Evolutionary conservation across 2,329 filamentous ascomycete genomes (phyloP).

Genomic region (Ophiocordyceps sinensis): DNA sequence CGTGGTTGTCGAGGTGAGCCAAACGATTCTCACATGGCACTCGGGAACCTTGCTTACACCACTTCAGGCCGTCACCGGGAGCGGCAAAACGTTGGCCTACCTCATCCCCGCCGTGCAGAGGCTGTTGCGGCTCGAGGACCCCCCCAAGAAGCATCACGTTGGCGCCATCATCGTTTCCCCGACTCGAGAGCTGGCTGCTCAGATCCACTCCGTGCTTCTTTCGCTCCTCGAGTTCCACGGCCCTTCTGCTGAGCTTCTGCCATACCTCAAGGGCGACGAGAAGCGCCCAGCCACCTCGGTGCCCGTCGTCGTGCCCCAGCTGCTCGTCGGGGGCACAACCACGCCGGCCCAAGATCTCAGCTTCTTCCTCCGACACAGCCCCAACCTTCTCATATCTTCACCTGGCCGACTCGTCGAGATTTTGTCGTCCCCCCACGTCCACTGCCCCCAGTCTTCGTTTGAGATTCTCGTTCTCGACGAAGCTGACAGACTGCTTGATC

Average conservation of each 20-base stretch:
- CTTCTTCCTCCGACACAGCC: constrained; percentile 67
- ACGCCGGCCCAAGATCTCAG: constrained; percentile 79
- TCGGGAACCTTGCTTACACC: neutral
- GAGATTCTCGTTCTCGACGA: constrained; percentile 90
- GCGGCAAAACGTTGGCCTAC: constrained; percentile 80
- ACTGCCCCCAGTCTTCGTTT: constrained; percentile 77
- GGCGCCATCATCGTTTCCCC: constrained; percentile 86
- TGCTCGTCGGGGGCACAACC: constrained; percentile 67
- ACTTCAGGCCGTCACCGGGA: constrained; percentile 65
- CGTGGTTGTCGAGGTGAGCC: constrained; percentile 65
- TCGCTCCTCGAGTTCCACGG: constrained; percentile 72
- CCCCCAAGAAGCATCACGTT: constrained; percentile 79
- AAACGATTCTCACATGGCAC: neutral
- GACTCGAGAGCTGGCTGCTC: constrained; percentile 75
- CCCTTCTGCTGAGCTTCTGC: constrained; percentile 55
- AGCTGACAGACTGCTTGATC: constrained; percentile 79
- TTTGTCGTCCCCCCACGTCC: constrained; percentile 71
- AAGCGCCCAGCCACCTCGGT: constrained; percentile 32
- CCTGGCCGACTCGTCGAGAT: constrained; percentile 83
- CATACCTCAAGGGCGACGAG: constrained; percentile 37
- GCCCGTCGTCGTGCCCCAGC: constrained; percentile 61
- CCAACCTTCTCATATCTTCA: constrained; percentile 81
- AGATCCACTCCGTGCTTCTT: constrained; percentile 72
- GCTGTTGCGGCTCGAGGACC: constrained; percentile 64
- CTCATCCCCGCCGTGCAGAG: constrained; percentile 73